Conservation (phyloP, 768 basidiomycete species). For the Auriculariales sp. region DNA sequence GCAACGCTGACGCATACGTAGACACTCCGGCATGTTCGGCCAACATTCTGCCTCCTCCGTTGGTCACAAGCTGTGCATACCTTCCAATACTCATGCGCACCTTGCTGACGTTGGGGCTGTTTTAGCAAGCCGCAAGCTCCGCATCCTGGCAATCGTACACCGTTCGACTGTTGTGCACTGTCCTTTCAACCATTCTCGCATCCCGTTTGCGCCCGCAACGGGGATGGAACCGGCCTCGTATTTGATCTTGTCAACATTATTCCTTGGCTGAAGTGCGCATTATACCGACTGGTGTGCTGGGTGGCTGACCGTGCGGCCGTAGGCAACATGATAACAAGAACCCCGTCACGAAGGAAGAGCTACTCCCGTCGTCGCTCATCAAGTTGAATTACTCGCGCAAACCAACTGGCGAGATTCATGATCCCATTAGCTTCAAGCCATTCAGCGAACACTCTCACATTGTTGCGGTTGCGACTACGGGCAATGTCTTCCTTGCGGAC, state of each 20-base stretch:
- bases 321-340: slow-evolving; percentile 75
- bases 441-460: slow-evolving; percentile 96
- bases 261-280: slow-evolving; percentile 77
- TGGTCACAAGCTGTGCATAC: slow-evolving; percentile 51
- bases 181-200: slow-evolving; percentile 82
- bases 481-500: slow-evolving; percentile 87
- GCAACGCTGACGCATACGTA: too few relatives aligned
- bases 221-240: slow-evolving; percentile 65
- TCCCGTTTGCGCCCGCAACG: slow-evolving; percentile 76
- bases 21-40: slow-evolving; percentile 62
- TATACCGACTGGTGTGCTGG: neutral
- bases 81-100: slow-evolving; percentile 4
- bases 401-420: slow-evolving; percentile 75
- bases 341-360: slow-evolving; percentile 58
- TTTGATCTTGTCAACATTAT: slow-evolving; percentile 89
- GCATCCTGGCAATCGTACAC: slow-evolving; percentile 49
- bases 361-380: slow-evolving; percentile 61
- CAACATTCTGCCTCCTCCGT: slow-evolving; percentile 61
- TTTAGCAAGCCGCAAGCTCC: slow-evolving; percentile 33
- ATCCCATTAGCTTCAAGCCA: slow-evolving; percentile 95
- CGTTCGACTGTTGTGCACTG: slow-evolving; percentile 85
- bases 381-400: slow-evolving; percentile 74
- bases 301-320: slow-evolving; percentile 8
- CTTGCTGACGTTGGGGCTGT: slow-evolving; percentile 9
- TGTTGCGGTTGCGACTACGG: slow-evolving; percentile 76